phyloP scores from a whole-genome alignment of 2,329 filamentous ascomycete species.

The Aureobasidium mangrovei region DNA sequence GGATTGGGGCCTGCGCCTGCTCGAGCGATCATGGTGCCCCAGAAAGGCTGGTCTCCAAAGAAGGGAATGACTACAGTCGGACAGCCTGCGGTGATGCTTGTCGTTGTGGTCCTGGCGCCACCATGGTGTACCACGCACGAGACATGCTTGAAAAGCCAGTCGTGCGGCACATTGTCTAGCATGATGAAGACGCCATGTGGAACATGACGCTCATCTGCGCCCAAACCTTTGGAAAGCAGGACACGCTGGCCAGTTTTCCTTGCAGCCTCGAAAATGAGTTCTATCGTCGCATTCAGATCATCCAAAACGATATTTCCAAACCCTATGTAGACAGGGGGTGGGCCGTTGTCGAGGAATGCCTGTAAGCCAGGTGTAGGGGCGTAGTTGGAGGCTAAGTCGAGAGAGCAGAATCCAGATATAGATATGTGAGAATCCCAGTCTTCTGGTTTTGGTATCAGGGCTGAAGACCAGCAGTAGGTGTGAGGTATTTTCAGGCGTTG shows the following conservation, averaged over 20 bases:
- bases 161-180: constrained; percentile 48
- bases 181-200: constrained; percentile 41
- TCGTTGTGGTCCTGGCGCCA: constrained; percentile 52
- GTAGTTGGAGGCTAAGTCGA: constrained; percentile 54
- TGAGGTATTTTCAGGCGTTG: constrained; percentile 69
- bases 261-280: constrained; percentile 63
- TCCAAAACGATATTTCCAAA: constrained; percentile 79
- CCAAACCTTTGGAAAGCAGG: constrained; percentile 49
- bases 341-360: constrained; percentile 57
- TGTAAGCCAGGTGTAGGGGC: constrained; percentile 57
- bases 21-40: constrained; percentile 44
- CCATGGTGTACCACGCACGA: constrained; percentile 51
- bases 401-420: constrained; percentile 69
- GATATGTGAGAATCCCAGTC: constrained; percentile 67
- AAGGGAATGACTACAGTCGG: constrained; percentile 50
- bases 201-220: constrained; percentile 35
- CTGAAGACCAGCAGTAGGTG: constrained; percentile 86
- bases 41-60: constrained; percentile 50
- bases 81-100: constrained; percentile 42
- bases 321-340: constrained; percentile 70
- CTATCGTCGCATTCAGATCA: constrained; percentile 61
- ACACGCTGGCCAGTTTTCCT: constrained; percentile 42
- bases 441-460: constrained; percentile 66
- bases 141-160: constrained; percentile 52
- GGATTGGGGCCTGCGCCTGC: constrained; percentile 43